Evolutionary conservation across 352 stramenopile genomes (phyloP).

Genomic region (Phytophthora citrophthora): DNA sequence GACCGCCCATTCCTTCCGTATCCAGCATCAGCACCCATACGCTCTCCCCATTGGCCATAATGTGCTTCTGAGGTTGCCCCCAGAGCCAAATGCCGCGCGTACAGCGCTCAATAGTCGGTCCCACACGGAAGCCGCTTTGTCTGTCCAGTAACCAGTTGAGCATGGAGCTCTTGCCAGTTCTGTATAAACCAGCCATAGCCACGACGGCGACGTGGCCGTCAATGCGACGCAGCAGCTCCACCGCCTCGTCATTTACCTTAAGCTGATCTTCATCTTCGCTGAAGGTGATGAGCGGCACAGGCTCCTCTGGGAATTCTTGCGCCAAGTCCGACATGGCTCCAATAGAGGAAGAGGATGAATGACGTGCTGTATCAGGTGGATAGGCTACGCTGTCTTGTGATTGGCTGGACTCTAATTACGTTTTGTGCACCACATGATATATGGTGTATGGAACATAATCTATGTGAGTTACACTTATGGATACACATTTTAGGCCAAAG

Average conservation of each 20-base stretch:
- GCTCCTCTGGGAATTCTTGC: constrained; percentile 72
- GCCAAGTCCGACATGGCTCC: constrained; percentile 33
- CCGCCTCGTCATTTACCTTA: constrained; percentile 80
- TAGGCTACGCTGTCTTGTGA: background rate
- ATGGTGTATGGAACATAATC: background rate
- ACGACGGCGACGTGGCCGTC: constrained; percentile 81
- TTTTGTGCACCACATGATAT: background rate
- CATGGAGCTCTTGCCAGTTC: constrained; percentile 89
- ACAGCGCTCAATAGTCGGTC: constrained; percentile 82
- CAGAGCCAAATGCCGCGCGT: constrained; percentile 90
- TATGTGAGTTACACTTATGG: constrained; percentile 8
- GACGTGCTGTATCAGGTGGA: constrained; percentile 18
- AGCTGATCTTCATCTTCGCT: constrained; percentile 83
- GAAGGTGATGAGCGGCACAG: constrained; percentile 88
- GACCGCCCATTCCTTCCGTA: constrained; percentile 85
- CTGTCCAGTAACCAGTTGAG: constrained; percentile 87
- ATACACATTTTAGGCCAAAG: constrained; percentile 4
- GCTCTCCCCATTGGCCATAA: constrained; percentile 67
- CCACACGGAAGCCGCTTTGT: constrained; percentile 77
- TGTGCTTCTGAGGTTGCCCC: constrained; percentile 66
- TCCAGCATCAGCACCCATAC: constrained; percentile 89
- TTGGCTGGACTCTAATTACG: constrained; percentile 6
- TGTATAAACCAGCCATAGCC: constrained; percentile 87
- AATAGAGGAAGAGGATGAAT: constrained; percentile 2
- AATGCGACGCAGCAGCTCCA: constrained; percentile 71